Base-by-base conservation (phyloP, 257 asterid genomes). In the Solanum paucissectum region DNA sequence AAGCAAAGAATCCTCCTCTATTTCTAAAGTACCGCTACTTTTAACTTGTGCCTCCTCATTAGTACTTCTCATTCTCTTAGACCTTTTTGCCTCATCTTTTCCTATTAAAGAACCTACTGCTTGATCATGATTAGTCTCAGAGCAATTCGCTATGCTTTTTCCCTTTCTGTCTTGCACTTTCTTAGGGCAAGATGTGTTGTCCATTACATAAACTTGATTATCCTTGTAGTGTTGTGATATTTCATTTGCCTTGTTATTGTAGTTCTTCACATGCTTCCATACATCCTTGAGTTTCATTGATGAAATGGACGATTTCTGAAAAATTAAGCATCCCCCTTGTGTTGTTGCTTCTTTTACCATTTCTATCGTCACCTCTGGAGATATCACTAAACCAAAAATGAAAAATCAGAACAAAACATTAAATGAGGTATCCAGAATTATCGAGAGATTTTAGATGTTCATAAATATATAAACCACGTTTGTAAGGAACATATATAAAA, bases 311-410 rank as follows among this genome's bases (percentile, higher is more conserved):
- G 94, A 91, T 38, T 90, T 93, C 62, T 37, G 18, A 77, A 89
- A 83, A 85, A 83, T 88, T 89, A 88, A 90, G 27, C 91, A 90
- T 40, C 87, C 91, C 29, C 93, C 94, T 83, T 89, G 89, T 25
- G 32, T n/a, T 86, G 87, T 83, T 90, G 91, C 92, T 62, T 92
- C 89, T 89, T 83, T 52, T 34, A 91, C 71, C 68, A 86, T 72
- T 52, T 68, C 88, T 90, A 55, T 91, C 27, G 84, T 83, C 4
- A 88, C 4, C 33, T 87, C 85, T 4, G 88, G n/a, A 12, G 88
- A 89, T 86, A 88, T 91, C 88, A 92, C 93, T 92, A 89, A 29
- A 87, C 9, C 12, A 49, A 7, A 60, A 37, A 32, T 27, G 25
- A 44, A 71, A 71, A 71, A 71, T 32, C n/a, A 27, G 21, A 68